Conservation (phyloP, 2,329 filamentous ascomycete genomes). For the Podosphaera leucotricha region DNA sequence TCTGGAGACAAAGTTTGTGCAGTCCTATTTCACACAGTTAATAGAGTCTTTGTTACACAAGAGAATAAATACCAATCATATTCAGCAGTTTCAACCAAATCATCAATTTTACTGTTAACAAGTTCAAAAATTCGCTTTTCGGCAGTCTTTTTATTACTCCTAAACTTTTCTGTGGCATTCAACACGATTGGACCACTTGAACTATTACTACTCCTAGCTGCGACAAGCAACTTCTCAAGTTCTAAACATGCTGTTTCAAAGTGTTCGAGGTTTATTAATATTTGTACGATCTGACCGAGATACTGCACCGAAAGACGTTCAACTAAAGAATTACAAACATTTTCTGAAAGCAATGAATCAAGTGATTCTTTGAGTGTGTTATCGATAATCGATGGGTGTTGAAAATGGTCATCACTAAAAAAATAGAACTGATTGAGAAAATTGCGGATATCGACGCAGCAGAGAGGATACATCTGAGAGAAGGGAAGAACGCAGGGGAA, state of each 20-base stretch:
- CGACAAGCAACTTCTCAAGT: constrained; percentile 64
- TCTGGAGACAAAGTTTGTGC: constrained; percentile 38
- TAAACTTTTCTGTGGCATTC: constrained; percentile 66
- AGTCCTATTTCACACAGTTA: constrained; percentile 21
- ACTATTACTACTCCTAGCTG: constrained; percentile 60
- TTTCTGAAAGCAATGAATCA: constrained; percentile 81
- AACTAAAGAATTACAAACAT: constrained; percentile 76
- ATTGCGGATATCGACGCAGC: constrained; percentile 94
- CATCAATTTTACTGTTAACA: constrained; percentile 96
- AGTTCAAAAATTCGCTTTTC: constrained; percentile 97
- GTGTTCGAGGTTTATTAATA: constrained; percentile 90
- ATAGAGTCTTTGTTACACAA: neutral
- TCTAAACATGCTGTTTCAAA: constrained; percentile 87
- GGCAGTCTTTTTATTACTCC: constrained; percentile 77
- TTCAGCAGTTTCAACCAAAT: constrained; percentile 87
- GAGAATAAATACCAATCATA: constrained; percentile 52
- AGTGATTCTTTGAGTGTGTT: constrained; percentile 75
- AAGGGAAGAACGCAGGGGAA: constrained; percentile 94
- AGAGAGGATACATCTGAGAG: constrained; percentile 95
- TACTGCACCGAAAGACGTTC: constrained; percentile 82
- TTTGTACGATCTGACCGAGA: constrained; percentile 92
- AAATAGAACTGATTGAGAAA: constrained; percentile 97
- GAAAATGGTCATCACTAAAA: constrained; percentile 90
- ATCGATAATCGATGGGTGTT: constrained; percentile 73
- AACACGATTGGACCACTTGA: constrained; percentile 61